These are phyloP conservation scores for Yamadazyma endophytica DNA, from an alignment of 805 yeast species.

Conservation along the genomic window DNA sequence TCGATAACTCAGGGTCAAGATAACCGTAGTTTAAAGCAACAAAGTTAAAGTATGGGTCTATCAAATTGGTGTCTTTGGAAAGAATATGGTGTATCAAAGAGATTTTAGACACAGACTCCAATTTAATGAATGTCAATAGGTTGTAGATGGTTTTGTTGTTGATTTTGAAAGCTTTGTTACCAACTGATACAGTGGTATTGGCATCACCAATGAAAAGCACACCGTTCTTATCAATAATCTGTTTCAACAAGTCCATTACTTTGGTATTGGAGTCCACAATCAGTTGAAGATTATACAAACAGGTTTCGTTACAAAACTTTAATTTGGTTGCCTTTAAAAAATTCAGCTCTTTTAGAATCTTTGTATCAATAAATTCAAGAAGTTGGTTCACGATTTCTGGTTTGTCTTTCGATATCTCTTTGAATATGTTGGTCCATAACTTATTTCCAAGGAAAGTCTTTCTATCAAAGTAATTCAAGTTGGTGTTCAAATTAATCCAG, in stretches of 20 bases:
- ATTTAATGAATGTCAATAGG: conserved; percentile 59
- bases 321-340: conserved; percentile 70
- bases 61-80: conserved; percentile 57
- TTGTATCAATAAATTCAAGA: conserved; percentile 43
- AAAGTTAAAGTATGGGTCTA: conserved; percentile 65
- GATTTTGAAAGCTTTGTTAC: conserved; percentile 51
- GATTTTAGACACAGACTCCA: conserved; percentile 69
- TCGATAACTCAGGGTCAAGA: conserved; percentile 74
- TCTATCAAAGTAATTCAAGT: conserved; percentile 52
- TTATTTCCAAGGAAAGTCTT: conserved; percentile 56
- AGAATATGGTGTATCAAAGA: conserved; percentile 51
- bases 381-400: conserved; percentile 28
- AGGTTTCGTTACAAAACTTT: conserved; percentile 73
- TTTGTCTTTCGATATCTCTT: conserved; percentile 56
- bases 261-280: conserved; percentile 29
- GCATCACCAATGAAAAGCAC: conserved; percentile 43
- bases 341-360: conserved; percentile 54
- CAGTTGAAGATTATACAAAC: conserved; percentile 53
- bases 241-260: conserved; percentile 31
- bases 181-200: conserved; percentile 24
- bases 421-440: conserved; percentile 65
- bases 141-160: conserved; percentile 67
- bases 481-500: conserved; percentile 50
- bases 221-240: conserved; percentile 45
- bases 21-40: conserved; percentile 50